Evolutionary conservation across 805 yeast genomes (phyloP).

Genomic region (Zygotorulaspora chibaensis): DNA sequence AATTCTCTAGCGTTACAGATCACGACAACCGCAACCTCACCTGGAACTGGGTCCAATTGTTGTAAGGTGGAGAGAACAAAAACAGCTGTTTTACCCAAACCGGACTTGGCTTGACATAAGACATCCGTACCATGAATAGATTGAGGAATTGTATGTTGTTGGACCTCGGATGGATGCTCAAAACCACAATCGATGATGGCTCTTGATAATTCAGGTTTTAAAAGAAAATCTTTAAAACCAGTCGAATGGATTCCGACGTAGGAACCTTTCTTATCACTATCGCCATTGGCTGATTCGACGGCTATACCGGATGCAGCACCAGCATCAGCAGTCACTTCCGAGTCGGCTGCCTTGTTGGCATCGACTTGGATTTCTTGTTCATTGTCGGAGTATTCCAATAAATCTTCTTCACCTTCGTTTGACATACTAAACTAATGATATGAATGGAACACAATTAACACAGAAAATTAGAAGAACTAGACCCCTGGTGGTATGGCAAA

Average conservation of each 20-base stretch:
- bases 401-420: conserved; percentile 98
- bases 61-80: conserved; percentile 93
- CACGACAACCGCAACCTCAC: conserved; percentile 91
- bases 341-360: conserved; percentile 42
- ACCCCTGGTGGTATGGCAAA: neutral
- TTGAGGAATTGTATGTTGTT: conserved; percentile 97
- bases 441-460: neutral
- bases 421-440: conserved; percentile 49
- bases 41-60: conserved; percentile 95
- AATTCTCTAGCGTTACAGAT: conserved; percentile 98
- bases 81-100: conserved; percentile 98
- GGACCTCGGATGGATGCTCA: conserved; percentile 99
- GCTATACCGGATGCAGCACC: conserved; percentile 23
- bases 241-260: conserved; percentile 98
- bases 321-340: conserved; percentile 22
- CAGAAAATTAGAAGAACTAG: neutral
- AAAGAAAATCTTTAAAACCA: conserved; percentile 94
- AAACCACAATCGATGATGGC: conserved; percentile 99
- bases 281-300: conserved; percentile 43
- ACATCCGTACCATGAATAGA: conserved; percentile 97
- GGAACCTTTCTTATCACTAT: conserved; percentile 87
- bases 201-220: conserved; percentile 94
- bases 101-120: conserved; percentile 98
- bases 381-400: conserved; percentile 96
- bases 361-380: conserved; percentile 84